Evolutionary conservation across 352 stramenopile genomes (phyloP), one percentile per base, ranked within the genome.

Genomic region (Pythium volutum): DNA sequence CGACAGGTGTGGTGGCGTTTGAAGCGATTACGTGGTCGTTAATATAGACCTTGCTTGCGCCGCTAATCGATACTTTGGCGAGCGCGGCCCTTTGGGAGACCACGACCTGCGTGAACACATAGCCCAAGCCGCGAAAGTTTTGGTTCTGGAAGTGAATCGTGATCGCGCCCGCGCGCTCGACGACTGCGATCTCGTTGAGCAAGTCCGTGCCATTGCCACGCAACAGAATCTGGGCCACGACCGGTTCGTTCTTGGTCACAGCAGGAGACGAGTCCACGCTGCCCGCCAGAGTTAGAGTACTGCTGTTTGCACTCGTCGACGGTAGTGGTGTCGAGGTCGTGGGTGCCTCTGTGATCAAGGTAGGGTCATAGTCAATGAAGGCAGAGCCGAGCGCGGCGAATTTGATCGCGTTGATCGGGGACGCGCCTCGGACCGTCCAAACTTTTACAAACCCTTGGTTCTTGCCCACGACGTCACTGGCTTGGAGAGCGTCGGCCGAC

Each of bases 101-200:
- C 42, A 71, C 74, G 23, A 89, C 72, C 36, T 83, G 66, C 27
- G 77, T 86, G 64, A 87, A 63, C 20, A 89, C 29, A 55, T 74
- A 84, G 15, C 79, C 79, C 18, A 77, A 57, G 4, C 62, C 75
- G 11, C 55, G 45, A 29, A 75, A 73, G 52, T 86, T 59, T 47
- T 73, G 55, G 63, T 89, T 87, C 55, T 79, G 80, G 61, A 87
- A 62, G 31, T 61, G 57, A 16, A 76, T 43, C 47, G 79, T 87
- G 47, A 89, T 54, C 20, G 57, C 74, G 33, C 83, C 73, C 10
- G 74, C 57, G 34, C 73, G 57, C 1, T 75, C 62, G 1, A 67
- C 54, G 22, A 71, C 74, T 45, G 87, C 73, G 20, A 89, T 57
- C 43, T 66, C 46, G 16, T 79, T 59, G 0, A 88, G 56, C 41